A percentile compares a stretch with the other conserved stretches of the same genome.
Conservation (phyloP, 768 basidiomycete species). For the Fomitopsis serialis region DNA sequence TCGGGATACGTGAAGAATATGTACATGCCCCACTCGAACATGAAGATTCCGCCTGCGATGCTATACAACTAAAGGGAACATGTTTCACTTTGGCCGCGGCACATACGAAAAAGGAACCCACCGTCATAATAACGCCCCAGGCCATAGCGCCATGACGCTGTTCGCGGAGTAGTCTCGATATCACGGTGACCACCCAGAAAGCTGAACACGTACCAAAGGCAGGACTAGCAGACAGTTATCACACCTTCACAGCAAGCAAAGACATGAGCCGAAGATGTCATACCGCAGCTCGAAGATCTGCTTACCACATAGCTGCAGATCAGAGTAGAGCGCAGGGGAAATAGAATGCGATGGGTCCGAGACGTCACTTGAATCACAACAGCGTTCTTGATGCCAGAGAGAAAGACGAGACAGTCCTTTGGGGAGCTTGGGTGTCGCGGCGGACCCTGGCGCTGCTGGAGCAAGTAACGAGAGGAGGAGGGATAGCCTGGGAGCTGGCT, state of each 20-base stretch:
- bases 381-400: conserved; percentile 2
- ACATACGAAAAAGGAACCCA: conserved; percentile 22
- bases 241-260: conserved; percentile 43
- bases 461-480: conserved; percentile 11
- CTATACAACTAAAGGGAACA: conserved; percentile 50
- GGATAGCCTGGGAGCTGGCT: conserved; percentile 4
- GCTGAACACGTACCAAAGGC: conserved; percentile 51
- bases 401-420: background rate
- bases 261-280: conserved; percentile 1
- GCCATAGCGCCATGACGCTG: conserved; percentile 70
- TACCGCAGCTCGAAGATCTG: background rate
- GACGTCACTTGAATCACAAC: background rate
- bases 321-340: background rate
- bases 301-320: conserved; percentile 20
- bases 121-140: conserved; percentile 59
- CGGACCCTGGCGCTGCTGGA: conserved; percentile 8
- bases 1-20: conserved; percentile 62
- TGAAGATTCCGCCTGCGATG: conserved; percentile 57
- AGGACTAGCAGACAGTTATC: conserved; percentile 74
- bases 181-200: too few relatives aligned
- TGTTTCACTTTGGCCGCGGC: background rate
- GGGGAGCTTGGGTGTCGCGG: background rate
- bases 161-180: too few relatives aligned
- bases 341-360: background rate
- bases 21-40: conserved; percentile 56